phyloP scores from a whole-genome alignment of 2,329 filamentous ascomycete genomes.

The Penicillium verrucosum region DNA sequence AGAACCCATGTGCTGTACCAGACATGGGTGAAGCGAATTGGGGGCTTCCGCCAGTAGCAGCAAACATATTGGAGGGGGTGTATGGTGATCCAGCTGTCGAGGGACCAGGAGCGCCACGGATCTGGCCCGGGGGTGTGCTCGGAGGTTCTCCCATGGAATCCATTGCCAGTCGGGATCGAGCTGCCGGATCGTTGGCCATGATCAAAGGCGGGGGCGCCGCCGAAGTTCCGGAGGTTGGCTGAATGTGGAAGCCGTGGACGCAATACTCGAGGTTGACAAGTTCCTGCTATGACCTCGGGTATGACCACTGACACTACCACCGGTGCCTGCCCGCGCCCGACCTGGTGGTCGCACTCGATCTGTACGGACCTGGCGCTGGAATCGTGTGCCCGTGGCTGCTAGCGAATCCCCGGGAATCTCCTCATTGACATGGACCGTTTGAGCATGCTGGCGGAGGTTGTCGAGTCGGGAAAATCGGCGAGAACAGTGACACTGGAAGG shows the following conservation, averaged over 20 bases:
- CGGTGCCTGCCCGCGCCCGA: conserved; percentile 72
- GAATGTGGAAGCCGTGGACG: conserved; percentile 68
- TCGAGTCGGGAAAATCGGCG: conserved; percentile 90
- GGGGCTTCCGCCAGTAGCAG: conserved; percentile 70
- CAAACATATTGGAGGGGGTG: conserved; percentile 79
- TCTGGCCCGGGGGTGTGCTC: conserved; percentile 61
- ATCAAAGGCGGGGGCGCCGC: conserved; percentile 73
- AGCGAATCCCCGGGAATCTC: conserved; percentile 92
- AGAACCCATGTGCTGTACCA: conserved; percentile 69
- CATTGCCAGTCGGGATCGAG: conserved; percentile 61
- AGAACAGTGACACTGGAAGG: conserved; percentile 94
- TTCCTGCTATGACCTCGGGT: conserved; percentile 78
- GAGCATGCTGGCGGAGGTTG: conserved; percentile 92
- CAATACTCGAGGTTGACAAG: conserved; percentile 82
- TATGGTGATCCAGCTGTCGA: conserved; percentile 76
- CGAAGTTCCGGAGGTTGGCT: conserved; percentile 62
- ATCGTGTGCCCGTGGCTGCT: conserved; percentile 85
- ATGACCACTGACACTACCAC: conserved; percentile 67
- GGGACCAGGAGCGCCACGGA: conserved; percentile 61
- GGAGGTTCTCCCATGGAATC: conserved; percentile 64
- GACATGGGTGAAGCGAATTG: conserved; percentile 75
- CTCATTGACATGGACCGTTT: conserved; percentile 96
- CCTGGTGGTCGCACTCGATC: conserved; percentile 75
- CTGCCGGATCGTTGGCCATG: conserved; percentile 67
- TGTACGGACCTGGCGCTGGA: conserved; percentile 86